phyloP scores from a whole-genome alignment of 768 basidiomycete species.

The Glaciozyma antarctica region DNA sequence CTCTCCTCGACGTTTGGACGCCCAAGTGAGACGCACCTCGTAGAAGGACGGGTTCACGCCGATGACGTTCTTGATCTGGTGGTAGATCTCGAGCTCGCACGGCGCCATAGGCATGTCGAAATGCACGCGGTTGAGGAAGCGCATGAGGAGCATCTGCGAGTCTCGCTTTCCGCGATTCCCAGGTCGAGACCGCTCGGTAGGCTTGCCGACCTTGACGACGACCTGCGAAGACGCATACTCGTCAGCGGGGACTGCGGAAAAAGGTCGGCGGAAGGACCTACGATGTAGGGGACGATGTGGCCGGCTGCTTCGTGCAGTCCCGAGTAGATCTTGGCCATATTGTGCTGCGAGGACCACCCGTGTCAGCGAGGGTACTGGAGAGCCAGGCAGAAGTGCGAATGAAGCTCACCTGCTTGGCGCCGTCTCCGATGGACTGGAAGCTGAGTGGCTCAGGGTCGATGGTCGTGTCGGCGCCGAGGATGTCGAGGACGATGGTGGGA shows the following conservation, averaged over 20 bases:
- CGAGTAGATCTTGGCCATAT: conserved; percentile 88
- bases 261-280: conserved; percentile 35
- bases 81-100: conserved; percentile 93
- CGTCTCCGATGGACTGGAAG: conserved; percentile 87
- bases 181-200: conserved; percentile 80
- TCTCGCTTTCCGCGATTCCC: conserved; percentile 98
- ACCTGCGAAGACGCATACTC: conserved; percentile 6
- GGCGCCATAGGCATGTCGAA: conserved; percentile 96
- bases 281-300: conserved; percentile 90
- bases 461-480: conserved; percentile 86
- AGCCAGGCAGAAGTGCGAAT: background rate
- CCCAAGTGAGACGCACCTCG: conserved; percentile 52
- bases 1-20: background rate
- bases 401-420: conserved; percentile 75
- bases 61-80: conserved; percentile 99
- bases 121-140: conserved; percentile 98
- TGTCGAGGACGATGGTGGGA: conserved; percentile 90
- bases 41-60: conserved; percentile 98
- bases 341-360: conserved; percentile 4
- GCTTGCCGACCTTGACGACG: conserved; percentile 88
- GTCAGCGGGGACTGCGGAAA: background rate
- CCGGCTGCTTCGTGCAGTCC: conserved; percentile 88
- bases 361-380: too few relatives aligned
- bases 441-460: conserved; percentile 89
- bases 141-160: conserved; percentile 91